phyloP scores from a whole-genome alignment of 805 yeast species.

The Yamadazyma nakazawae region DNA sequence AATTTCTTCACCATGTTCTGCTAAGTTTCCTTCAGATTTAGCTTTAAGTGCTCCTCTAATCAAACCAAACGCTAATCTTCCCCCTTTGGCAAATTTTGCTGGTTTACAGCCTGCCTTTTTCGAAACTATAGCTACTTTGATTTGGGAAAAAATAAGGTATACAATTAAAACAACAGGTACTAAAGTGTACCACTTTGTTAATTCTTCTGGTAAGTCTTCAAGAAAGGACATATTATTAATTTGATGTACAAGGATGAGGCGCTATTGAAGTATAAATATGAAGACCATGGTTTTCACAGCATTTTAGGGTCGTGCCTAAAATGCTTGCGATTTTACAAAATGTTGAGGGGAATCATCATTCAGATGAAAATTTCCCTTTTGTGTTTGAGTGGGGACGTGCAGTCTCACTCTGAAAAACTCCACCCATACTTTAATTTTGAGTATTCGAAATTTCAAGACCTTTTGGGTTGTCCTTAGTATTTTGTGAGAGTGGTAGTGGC shows the following conservation, averaged over 20 bases:
- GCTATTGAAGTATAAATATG: neutral
- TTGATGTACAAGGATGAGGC: neutral
- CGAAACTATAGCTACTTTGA: slow-evolving; percentile 10
- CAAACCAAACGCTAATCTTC: slow-evolving; percentile 7
- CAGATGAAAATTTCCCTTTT: neutral
- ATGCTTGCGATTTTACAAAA: neutral
- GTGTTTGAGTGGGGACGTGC: neutral
- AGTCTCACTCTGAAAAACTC: neutral
- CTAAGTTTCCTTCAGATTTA: slow-evolving; percentile 22
- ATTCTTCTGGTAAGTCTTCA: slow-evolving; percentile 1
- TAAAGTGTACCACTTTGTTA: slow-evolving; percentile 6
- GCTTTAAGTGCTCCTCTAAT: slow-evolving; percentile 11
- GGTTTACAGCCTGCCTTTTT: slow-evolving; percentile 18
- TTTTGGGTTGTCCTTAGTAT: no score
- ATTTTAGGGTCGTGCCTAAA: neutral
- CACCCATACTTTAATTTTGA: no score
- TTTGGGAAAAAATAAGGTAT: neutral
- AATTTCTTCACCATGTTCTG: slow-evolving; percentile 18
- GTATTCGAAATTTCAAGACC: no score
- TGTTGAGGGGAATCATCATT: neutral
- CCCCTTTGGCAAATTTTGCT: slow-evolving; percentile 8
- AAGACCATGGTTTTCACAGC: neutral
- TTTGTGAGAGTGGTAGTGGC: no score
- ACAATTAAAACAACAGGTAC: slow-evolving; percentile 6
- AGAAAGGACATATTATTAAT: neutral